Evolutionary conservation across 495 filamentous ascomycete genomes (phyloP), one percentile per base, ranked within the genome.

Genomic region (Sabuloglossum arenarium): DNA sequence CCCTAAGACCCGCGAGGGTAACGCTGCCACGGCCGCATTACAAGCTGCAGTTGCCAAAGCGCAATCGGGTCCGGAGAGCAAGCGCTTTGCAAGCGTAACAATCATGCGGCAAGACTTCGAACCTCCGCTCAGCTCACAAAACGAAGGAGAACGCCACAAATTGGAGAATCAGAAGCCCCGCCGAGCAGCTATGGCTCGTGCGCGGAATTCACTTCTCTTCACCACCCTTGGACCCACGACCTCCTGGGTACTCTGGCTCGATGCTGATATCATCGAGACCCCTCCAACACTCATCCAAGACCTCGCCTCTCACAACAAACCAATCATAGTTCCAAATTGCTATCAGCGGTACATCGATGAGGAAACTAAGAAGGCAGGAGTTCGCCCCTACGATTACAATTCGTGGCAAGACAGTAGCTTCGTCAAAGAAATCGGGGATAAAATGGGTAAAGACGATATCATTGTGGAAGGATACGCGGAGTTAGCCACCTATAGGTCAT

Each of bases 91-190:
- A 56, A 85, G 82, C 65, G 81, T 98, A 62, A 88, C 86, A 57
- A 97, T 98, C 65, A 76, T 96, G 53, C 78, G 91, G 29, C 91
- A 98, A 68, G 91, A 98, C 71, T 94, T 94, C 53, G 88, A 96
- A 37, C 80, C 85, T 6, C 83, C 89, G 0, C 64, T 94, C 9
- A 60, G 69, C 16, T 85, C 86, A 3, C 91, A 98, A 67, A 79
- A 78, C 57, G 91, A 98, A 65, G 74, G 79, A 32, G 90, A 95
- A 63, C 76, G 91, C 24, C 91, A 98, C 67, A 90, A 91, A 62
- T 76, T 94, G 65, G 68, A 77, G 52, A 88, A 91, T 60, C 91
- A 98, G 67, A 94, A 91, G 66, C 72, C 70, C 30, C 80, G 91
- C 1, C 79, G 91, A 37, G 83, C 87, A 50, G 84, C 86, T 14